Evolutionary conservation across 345 rosid species (phyloP).

Genomic region (Alliaria petiolata): DNA sequence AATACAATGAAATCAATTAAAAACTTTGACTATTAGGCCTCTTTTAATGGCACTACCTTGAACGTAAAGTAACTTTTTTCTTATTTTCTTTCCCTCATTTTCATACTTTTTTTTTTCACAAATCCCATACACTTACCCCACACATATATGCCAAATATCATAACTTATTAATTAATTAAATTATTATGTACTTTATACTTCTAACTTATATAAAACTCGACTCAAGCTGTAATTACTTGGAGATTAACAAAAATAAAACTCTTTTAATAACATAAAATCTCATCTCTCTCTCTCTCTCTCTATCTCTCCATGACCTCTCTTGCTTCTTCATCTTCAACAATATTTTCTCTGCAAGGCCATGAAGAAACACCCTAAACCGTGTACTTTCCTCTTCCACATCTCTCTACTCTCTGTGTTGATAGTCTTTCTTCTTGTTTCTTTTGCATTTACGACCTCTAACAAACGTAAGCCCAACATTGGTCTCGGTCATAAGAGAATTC

Average conservation of each 20-base stretch:
- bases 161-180: background rate
- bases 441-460: slow-evolving; percentile 13
- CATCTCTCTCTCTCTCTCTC: slow-evolving; percentile 2
- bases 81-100: background rate
- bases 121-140: background rate
- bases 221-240: slow-evolving; percentile 9
- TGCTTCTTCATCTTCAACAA: slow-evolving; percentile 29
- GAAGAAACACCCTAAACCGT: slow-evolving; percentile 25
- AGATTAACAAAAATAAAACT: background rate
- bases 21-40: slow-evolving; percentile 48
- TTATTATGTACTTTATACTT: background rate
- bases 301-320: slow-evolving; percentile 30
- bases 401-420: slow-evolving; percentile 28
- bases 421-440: slow-evolving; percentile 25
- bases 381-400: slow-evolving; percentile 17
- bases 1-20: slow-evolving; percentile 27
- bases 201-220: slow-evolving; percentile 5
- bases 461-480: slow-evolving; percentile 9
- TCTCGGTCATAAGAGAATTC: slow-evolving; percentile 34
- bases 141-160: background rate
- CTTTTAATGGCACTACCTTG: slow-evolving; percentile 45
- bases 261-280: slow-evolving; percentile 8
- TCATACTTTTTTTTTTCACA: slow-evolving; percentile 16
- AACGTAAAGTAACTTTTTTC: slow-evolving; percentile 57
- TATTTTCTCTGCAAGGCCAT: slow-evolving; percentile 26